These are phyloP conservation scores for Suhomyces faveliae DNA, from an alignment of 805 yeast genomes.

Conservation along the genomic window DNA sequence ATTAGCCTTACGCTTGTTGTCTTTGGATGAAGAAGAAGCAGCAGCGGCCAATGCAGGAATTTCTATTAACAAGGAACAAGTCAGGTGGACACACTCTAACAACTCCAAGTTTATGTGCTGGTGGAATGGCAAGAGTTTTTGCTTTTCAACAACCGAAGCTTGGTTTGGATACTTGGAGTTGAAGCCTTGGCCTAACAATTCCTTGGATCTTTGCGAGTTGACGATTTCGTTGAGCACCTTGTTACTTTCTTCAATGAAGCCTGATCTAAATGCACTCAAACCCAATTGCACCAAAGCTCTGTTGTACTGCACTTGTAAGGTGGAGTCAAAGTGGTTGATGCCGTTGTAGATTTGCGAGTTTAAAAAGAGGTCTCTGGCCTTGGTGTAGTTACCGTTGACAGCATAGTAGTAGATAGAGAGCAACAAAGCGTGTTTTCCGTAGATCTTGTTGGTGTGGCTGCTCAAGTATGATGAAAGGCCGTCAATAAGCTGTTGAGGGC, in stretches of 20 bases:
- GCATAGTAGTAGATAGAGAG: slow-evolving; percentile 89
- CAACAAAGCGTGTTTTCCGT: slow-evolving; percentile 80
- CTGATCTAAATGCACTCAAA: slow-evolving; percentile 88
- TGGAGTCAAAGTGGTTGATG: slow-evolving; percentile 80
- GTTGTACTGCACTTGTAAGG: slow-evolving; percentile 88
- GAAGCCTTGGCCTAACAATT: slow-evolving; percentile 88
- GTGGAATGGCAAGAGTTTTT: slow-evolving; percentile 92
- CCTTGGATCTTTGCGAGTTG: slow-evolving; percentile 81
- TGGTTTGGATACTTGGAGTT: slow-evolving; percentile 62
- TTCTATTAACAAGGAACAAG: slow-evolving; percentile 85
- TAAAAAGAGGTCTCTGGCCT: slow-evolving; percentile 86
- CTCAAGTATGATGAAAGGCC: slow-evolving; percentile 63
- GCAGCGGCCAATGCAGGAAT: slow-evolving; percentile 87
- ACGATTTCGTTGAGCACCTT: slow-evolving; percentile 86
- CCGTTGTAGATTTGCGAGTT: slow-evolving; percentile 81
- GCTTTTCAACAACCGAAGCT: slow-evolving; percentile 61
- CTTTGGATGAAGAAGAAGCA: slow-evolving; percentile 56
- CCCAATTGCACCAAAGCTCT: slow-evolving; percentile 96
- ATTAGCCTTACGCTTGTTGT: slow-evolving; percentile 52
- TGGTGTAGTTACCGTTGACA: slow-evolving; percentile 75
- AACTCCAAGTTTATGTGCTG: slow-evolving; percentile 96
- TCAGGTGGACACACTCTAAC: slow-evolving; percentile 89
- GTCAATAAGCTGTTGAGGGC: slow-evolving; percentile 54
- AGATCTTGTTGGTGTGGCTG: slow-evolving; percentile 62
- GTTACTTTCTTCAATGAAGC: slow-evolving; percentile 81